A percentile compares a stretch with the other conserved stretches of the same genome.
Evolutionary conservation across 306 rosid species (phyloP).

Genomic region (Coriaria nepalensis): DNA sequence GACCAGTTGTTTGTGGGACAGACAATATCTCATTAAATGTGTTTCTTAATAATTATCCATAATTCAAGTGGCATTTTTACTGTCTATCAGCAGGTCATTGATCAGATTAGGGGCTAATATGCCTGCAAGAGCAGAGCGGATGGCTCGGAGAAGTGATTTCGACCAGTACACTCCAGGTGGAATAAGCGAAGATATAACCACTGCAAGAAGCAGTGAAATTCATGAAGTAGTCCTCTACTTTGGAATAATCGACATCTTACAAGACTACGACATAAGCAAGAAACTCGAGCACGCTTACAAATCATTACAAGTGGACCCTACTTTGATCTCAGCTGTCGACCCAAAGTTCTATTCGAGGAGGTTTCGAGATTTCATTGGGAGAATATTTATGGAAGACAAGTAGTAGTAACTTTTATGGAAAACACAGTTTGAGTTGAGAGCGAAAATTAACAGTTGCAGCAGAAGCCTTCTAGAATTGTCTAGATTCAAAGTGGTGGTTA

Average conservation of each 20-base stretch:
- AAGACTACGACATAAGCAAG: conserved; percentile 90
- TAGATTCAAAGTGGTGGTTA: no score
- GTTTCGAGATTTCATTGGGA: conserved; percentile 78
- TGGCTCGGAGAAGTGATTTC: conserved; percentile 72
- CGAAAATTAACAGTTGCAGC: neutral
- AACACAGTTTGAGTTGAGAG: no score
- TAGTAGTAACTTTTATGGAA: conserved; percentile 12
- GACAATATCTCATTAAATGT: conserved; percentile 13
- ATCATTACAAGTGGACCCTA: conserved; percentile 75
- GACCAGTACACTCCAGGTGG: conserved; percentile 66
- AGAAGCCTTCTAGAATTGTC: neutral
- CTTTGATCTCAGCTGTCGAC: conserved; percentile 90
- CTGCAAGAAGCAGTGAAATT: conserved; percentile 54
- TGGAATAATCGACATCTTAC: conserved; percentile 91
- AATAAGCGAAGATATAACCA: conserved; percentile 48
- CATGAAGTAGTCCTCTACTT: conserved; percentile 69
- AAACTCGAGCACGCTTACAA: conserved; percentile 93
- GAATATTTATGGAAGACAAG: conserved; percentile 74
- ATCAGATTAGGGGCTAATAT: conserved; percentile 89
- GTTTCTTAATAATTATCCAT: neutral
- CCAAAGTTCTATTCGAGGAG: conserved; percentile 90
- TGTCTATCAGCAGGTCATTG: conserved; percentile 56
- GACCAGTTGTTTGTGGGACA: conserved; percentile 27
- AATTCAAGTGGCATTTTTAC: neutral
- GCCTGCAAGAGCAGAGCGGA: conserved; percentile 93